Evolutionary conservation across 164 flowering plant species (phyloP).

Genomic region (Taxillus chinensis): DNA sequence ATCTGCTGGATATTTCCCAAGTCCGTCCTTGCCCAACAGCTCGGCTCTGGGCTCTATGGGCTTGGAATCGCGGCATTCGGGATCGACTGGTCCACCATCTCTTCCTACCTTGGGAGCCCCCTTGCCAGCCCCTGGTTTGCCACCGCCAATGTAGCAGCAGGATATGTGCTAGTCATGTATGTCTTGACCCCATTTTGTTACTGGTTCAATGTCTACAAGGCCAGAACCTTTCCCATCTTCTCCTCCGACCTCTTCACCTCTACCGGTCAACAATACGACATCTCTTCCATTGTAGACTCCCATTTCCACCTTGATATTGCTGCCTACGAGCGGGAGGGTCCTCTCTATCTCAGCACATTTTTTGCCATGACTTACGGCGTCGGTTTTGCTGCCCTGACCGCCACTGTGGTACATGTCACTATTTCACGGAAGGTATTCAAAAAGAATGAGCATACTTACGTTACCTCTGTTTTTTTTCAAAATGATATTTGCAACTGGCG

Average conservation of each 20-base stretch:
- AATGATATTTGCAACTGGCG: too few species aligned
- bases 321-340: slow-evolving; percentile 51
- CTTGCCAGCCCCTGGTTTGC: slow-evolving; percentile 93
- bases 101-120: slow-evolving; percentile 75
- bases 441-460: too few species aligned
- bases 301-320: slow-evolving; percentile 45
- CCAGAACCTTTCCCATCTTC: slow-evolving; percentile 64
- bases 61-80: slow-evolving; percentile 64
- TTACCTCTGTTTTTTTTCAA: too few species aligned
- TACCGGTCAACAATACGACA: slow-evolving; percentile 41
- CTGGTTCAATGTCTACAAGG: slow-evolving; percentile 60
- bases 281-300: slow-evolving; percentile 43
- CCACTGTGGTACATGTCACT: slow-evolving; percentile 59
- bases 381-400: slow-evolving; percentile 72
- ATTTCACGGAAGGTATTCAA: slow-evolving; percentile 66
- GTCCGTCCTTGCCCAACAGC: slow-evolving; percentile 55
- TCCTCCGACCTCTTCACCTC: slow-evolving; percentile 47
- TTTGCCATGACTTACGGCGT: slow-evolving; percentile 74
- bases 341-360: slow-evolving; percentile 57
- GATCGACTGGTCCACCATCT: slow-evolving; percentile 71
- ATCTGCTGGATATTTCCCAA: slow-evolving; percentile 64
- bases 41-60: slow-evolving; percentile 73
- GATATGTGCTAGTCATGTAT: slow-evolving; percentile 53
- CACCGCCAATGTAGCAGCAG: slow-evolving; percentile 70
- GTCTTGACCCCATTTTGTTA: slow-evolving; percentile 52